Evolutionary conservation across 257 asterid genomes (phyloP), one percentile per base, ranked within the genome.

Genomic region (Solanum pinnatisectum): DNA sequence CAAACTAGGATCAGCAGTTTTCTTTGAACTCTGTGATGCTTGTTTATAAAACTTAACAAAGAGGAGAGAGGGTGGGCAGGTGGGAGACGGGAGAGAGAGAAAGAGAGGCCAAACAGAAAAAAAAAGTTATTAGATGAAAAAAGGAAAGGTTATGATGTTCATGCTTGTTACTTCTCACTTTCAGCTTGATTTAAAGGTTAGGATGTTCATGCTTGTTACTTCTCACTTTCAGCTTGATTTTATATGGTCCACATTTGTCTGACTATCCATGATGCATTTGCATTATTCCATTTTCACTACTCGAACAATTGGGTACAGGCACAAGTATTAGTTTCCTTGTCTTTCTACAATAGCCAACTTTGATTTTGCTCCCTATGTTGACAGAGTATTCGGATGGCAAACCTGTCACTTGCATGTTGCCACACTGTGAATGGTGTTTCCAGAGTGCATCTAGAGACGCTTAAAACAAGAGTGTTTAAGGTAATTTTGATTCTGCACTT

Each of bases 391-490:
- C 90, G 93, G 86, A 88, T 92, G 93, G 93, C 94, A 89, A 92
- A 92, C 90, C 90, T 92, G 86, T 91, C 93, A 85, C 88, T 92
- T 78, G 90, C 90, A 85, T 92, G 94, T 86, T 89, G 92, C 86
- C 93, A 92, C 87, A 87, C 88, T 84, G 94, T 92, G 89, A 91
- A 92, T 89, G 94, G 92, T 39, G 94, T 92, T 84, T 92, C 94
- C 85, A 91, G 85, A 85, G 84, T 87, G 85, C 94, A 92, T 88
- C 90, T 91, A 49, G 92, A 90, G 79, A 70, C 91, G 16, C 90
- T 92, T 56, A 91, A 88, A 88, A 89, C 83, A 23, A 90, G 92
- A 89, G 90, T 92, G 73, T 92, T 92, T 88, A 92, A 92, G 93
- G 94, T 92, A 89, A 88, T 70, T 67, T 79, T 11, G 36, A 60